Base-by-base conservation (phyloP, 2,329 filamentous ascomycete species). In the Myriosclerotinia scirpicola region DNA sequence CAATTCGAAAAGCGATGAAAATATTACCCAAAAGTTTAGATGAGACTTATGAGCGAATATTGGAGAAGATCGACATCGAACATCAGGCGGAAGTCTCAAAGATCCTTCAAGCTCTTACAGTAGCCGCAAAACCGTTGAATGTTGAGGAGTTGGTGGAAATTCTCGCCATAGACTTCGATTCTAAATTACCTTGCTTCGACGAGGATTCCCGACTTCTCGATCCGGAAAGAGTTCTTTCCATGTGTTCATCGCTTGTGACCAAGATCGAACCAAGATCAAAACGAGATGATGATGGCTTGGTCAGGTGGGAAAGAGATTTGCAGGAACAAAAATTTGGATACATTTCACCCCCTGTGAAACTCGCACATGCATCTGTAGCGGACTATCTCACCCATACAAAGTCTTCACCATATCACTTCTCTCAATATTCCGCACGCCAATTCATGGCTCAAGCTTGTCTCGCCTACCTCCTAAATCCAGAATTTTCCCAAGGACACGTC, bases 21-120 rank as follows among this genome's bases (percentile, higher is more conserved):
- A 68, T 68, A 34, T 71, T 79, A 5, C 75, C 79, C 1, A 74
- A 67, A 55, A 73, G 70, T 20, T 67, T 80, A 15, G 73, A 78
- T 44, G 72, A 77, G 20, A 79, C 77, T 8, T 79, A 79, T 59
- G 71, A 72, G 22, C 73, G 76, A 38, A 78, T 80, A 50, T 67
- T 78, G 9, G 44, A 50, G 2, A 68, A 66, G 5, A 76, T 77
- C 52, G 66, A 72, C 42, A 64, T 71, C 1, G 56, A 30, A 2
- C 53, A 71, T 66, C 50, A 66, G 26, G 14, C 60, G 38, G 63
- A 71, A 40, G 71, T 71, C 4, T 48, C 69, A 22, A 70, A 60
- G 11, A 69, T 73, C 30, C 69, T 77, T n/a, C 68, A 72, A 60
- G 72, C 68, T 56, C 62, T 77, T 4, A 66, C 70, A n/a, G 70